Evolutionary conservation across 352 stramenopile genomes (phyloP), one percentile per base, ranked within the genome.

Genomic region (Phytophthora boehmeriae): DNA sequence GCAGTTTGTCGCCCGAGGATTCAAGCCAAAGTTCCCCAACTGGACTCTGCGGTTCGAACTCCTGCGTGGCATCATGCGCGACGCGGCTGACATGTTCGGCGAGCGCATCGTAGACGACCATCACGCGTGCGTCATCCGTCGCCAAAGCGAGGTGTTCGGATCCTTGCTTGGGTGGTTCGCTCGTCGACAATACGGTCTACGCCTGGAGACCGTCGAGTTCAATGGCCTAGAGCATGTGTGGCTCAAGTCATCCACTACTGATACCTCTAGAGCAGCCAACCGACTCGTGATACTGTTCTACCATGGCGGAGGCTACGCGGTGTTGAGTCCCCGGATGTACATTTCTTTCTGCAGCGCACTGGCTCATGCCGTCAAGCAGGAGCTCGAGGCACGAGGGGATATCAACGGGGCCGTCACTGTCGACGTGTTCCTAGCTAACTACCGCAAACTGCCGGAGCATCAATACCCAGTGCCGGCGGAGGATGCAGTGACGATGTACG

Each of bases 21-120:
- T 66, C 43, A 53, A 52, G 28, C 66, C 76, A 14, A 66, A 54
- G 13, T 83, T 82, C 46, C 46, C 61, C 14, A 70, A 80, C 45
- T 88, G 75, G 78, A 77, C 75, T 27, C 57, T 88, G 16, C 35
- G 47, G 9, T 88, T 71, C 39, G 77, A 84, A 47, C n/a, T 73
- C 34, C 56, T 75, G 1, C 69, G 60, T 14, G 68, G 42, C 14
- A 25, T 81, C 14, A 53, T 76, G 49, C 50, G 52, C 35, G 50
- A n/a, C 14, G 55, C 64, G n/a, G 44, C 35, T 16, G 28, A 25
- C 36, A 62, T 45, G 28, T 76, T 69, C 27, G 74, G 74, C 23
- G 57, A 78, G 13, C 61, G 65, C 27, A 59, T 71, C 39, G 36
- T 64, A 2, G 52, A 69, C 27, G 27, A 50, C 23, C 42, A 66